Evolutionary conservation across 495 filamentous ascomycete species (phyloP).

Genomic region (Alectoria sarmentosa): DNA sequence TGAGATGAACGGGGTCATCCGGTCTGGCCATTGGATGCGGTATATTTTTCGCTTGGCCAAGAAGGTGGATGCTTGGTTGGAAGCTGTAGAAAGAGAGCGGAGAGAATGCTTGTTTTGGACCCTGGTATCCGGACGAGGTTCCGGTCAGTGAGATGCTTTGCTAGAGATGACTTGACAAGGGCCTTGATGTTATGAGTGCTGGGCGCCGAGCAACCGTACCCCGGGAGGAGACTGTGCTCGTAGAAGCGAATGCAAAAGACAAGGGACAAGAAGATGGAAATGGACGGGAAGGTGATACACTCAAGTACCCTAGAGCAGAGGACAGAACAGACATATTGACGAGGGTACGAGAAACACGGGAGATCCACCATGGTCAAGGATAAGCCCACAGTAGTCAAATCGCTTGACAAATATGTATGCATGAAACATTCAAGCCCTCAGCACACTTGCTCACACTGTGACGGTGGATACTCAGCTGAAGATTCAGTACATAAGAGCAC

Average conservation of each 20-base stretch:
- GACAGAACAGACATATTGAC: not conserved
- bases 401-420: constrained; percentile 6
- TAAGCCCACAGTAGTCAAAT: constrained; percentile 3
- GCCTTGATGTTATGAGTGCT: not conserved
- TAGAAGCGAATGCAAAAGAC: constrained; percentile 11
- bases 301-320: not conserved
- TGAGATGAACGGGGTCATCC: constrained; percentile 15
- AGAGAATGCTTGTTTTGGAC: not conserved
- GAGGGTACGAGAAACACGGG: not conserved
- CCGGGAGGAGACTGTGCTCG: constrained; percentile 6
- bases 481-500: constrained; percentile 14
- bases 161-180: not conserved
- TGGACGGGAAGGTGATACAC: constrained; percentile 8
- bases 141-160: not conserved
- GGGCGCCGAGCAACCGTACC: not conserved
- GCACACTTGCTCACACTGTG: constrained; percentile 4
- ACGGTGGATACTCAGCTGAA: constrained; percentile 7
- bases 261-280: constrained; percentile 10
- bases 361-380: not conserved
- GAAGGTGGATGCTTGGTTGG: not conserved
- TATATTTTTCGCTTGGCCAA: constrained; percentile 9
- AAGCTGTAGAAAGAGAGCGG: not conserved
- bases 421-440: constrained; percentile 5
- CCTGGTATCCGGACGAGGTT: not conserved
- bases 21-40: constrained; percentile 10